phyloP scores from a whole-genome alignment of 169 alveolate species.

The Plasmodium malariae region DNA sequence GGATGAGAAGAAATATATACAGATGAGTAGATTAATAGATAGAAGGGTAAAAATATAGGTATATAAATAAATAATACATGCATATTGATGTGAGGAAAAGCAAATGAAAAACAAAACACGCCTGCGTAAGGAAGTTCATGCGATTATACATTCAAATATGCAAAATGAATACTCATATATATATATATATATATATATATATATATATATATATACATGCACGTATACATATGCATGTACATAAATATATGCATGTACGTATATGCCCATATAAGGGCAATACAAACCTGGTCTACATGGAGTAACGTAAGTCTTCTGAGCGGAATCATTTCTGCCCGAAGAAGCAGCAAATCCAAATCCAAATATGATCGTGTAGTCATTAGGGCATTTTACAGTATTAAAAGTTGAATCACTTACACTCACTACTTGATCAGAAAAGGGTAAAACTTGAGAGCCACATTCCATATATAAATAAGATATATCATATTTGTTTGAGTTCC shows the following conservation, averaged over 20 bases:
- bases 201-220: not conserved
- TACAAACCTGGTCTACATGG: constrained; percentile 81
- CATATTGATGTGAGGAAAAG: too few relatives aligned
- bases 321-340: constrained; percentile 49
- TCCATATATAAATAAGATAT: constrained; percentile 62
- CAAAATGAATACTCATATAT: not conserved
- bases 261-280: too few relatives aligned
- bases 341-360: constrained; percentile 80
- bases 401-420: constrained; percentile 42
- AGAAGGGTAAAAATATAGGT: too few relatives aligned
- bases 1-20: not conserved
- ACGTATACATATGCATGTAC: not conserved
- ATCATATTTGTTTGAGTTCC: constrained; percentile 62
- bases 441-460: constrained; percentile 61
- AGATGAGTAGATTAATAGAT: too few relatives aligned
- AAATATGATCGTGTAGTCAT: constrained; percentile 62
- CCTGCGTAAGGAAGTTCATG: too few relatives aligned
- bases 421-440: constrained; percentile 45
- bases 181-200: constrained; percentile 13
- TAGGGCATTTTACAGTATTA: constrained; percentile 76
- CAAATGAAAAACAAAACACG: too few relatives aligned
- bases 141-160: too few relatives aligned
- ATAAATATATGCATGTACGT: too few relatives aligned
- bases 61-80: not conserved
- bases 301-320: constrained; percentile 46